phyloP scores from a whole-genome alignment of 2,329 filamentous ascomycete genomes.

The Xylariomycetidae sp. region DNA sequence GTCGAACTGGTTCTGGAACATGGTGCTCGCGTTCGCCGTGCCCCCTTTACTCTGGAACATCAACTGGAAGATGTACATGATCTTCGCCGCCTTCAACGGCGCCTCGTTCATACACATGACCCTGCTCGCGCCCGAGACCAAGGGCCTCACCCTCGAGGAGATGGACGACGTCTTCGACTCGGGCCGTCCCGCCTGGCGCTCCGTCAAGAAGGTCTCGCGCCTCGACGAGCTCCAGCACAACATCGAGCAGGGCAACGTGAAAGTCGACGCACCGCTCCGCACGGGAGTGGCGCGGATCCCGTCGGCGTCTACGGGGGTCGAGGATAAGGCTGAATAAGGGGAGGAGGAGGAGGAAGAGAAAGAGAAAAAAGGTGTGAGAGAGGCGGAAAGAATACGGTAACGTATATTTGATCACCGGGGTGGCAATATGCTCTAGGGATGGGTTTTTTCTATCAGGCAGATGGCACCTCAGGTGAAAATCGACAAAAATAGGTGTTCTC shows the following conservation, averaged over 20 bases:
- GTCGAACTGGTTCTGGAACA: conserved; percentile 58
- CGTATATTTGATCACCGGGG: too few species aligned
- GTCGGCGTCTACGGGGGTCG: too few species aligned
- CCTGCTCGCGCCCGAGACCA: conserved; percentile 60
- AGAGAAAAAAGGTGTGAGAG: too few species aligned
- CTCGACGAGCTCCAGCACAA: conserved; percentile 43
- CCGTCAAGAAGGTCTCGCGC: conserved; percentile 34
- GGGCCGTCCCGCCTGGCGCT: conserved; percentile 55
- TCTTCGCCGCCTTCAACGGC: conserved; percentile 70
- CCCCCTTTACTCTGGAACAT: conserved; percentile 48
- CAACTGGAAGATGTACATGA: conserved; percentile 64
- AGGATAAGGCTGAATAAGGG: too few species aligned
- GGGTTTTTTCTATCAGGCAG: too few species aligned
- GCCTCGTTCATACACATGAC: conserved; percentile 65
- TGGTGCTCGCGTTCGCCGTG: conserved; percentile 50
- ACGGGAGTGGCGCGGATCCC: too few species aligned
- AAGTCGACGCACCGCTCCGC: conserved; percentile 24
- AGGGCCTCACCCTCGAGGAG: conserved; percentile 71
- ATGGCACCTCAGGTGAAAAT: too few species aligned
- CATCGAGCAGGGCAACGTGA: conserved; percentile 42
- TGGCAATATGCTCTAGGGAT: too few species aligned
- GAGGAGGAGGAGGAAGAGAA: too few species aligned
- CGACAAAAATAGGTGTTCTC: too few species aligned
- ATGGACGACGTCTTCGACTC: conserved; percentile 69
- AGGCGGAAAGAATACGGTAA: too few species aligned